These are phyloP conservation scores for Rhizopogon sp. DNA, from an alignment of 768 basidiomycete species.

Conservation along the genomic window DNA sequence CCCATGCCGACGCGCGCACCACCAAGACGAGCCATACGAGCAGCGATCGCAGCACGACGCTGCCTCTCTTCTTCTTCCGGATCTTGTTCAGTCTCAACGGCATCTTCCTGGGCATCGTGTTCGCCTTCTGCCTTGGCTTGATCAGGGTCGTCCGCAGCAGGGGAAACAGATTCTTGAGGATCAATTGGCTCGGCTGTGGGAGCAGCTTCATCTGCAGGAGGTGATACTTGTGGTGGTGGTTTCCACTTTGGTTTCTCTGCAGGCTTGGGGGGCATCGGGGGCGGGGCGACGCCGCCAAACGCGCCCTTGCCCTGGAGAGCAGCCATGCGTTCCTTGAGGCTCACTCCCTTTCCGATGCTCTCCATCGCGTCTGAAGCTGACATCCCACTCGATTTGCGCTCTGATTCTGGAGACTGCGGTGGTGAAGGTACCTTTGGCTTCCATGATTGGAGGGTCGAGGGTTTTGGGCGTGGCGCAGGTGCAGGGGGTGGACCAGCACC, in stretches of 20 bases:
- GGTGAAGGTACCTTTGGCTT: constrained; percentile 58
- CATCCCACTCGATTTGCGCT: constrained; percentile 45
- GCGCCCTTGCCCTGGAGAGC: constrained; percentile 82
- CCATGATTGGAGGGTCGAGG: constrained; percentile 57
- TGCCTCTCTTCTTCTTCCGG: constrained; percentile 68
- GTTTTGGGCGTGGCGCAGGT: constrained; percentile 57
- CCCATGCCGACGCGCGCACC: constrained; percentile 81
- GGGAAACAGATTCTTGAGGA: constrained; percentile 31
- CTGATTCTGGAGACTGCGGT: constrained; percentile 25
- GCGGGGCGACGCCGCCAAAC: constrained; percentile 52
- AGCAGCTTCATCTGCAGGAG: constrained; percentile 34
- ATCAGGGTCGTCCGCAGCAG: constrained; percentile 26
- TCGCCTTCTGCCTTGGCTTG: constrained; percentile 15
- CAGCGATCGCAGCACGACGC: constrained; percentile 82
- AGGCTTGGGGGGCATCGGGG: constrained; percentile 53
- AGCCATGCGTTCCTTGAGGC: constrained; percentile 93
- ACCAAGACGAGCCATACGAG: constrained; percentile 89
- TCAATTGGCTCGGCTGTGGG: constrained; percentile 16
- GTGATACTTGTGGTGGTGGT: constrained; percentile 55
- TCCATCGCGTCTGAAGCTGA: constrained; percentile 85
- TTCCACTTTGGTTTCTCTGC: constrained; percentile 84
- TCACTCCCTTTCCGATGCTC: constrained; percentile 74
- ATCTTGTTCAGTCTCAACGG: constrained; percentile 30
- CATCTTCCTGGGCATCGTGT: constrained; percentile 3
- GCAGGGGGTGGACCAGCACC: constrained; percentile 27